Percentiles rank a stretch among this genome's conserved stretches.
Conservation (phyloP, 495 filamentous ascomycete genomes). For the Aspergillus mulundensis region DNA sequence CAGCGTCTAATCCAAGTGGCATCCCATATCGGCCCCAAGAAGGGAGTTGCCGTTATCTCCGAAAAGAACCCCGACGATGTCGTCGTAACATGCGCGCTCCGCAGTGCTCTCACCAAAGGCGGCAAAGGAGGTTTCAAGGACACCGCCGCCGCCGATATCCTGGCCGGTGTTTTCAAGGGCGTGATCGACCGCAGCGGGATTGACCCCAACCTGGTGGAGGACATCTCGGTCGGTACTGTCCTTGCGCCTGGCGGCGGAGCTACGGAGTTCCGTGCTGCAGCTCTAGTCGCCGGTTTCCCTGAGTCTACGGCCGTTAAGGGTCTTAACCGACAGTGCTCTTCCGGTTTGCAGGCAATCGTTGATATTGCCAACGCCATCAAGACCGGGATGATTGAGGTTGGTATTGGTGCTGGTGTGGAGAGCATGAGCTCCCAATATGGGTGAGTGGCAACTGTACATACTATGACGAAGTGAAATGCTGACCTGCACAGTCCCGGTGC, state of each 20-base stretch:
- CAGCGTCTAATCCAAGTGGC: slow-evolving; percentile 61
- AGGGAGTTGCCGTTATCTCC: slow-evolving; percentile 50
- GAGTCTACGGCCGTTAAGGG: slow-evolving; percentile 74
- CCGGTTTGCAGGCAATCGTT: slow-evolving; percentile 81
- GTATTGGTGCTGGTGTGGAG: slow-evolving; percentile 95
- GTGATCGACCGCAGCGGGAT: slow-evolving; percentile 81
- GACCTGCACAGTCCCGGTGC: slow-evolving; percentile 60
- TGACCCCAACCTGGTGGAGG: slow-evolving; percentile 79
- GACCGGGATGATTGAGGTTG: slow-evolving; percentile 89
- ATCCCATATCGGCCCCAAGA: slow-evolving; percentile 52
- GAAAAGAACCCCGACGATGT: slow-evolving; percentile 70
- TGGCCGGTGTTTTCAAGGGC: slow-evolving; percentile 76
- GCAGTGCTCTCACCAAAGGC: slow-evolving; percentile 87
- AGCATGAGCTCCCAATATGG: slow-evolving; percentile 93
- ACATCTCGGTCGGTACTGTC: slow-evolving; percentile 88
- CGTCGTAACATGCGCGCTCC: slow-evolving; percentile 88
- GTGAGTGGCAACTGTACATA: slow-evolving; percentile 34
- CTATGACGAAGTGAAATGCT: neutral
- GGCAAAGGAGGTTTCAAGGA: slow-evolving; percentile 96
- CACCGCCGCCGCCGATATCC: slow-evolving; percentile 77
- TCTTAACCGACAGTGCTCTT: slow-evolving; percentile 89
- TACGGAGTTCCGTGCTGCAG: slow-evolving; percentile 92
- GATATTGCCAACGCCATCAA: slow-evolving; percentile 90
- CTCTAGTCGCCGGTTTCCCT: slow-evolving; percentile 88
- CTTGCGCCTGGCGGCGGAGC: slow-evolving; percentile 91